phyloP scores from a whole-genome alignment of 2,329 filamentous ascomycete genomes.

The Xylariales sp. region DNA sequence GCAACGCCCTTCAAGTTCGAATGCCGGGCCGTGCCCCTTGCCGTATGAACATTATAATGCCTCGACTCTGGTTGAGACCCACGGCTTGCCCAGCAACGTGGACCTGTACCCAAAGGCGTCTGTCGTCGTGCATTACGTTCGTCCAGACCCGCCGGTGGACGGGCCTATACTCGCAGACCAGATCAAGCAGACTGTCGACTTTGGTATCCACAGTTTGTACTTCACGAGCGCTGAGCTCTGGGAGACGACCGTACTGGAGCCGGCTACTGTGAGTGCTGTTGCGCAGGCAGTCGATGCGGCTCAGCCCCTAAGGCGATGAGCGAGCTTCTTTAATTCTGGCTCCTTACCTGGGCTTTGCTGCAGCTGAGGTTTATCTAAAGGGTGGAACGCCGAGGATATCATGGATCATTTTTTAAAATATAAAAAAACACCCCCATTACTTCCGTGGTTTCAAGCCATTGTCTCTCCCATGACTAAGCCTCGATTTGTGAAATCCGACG shows the following conservation, averaged over 20 bases:
- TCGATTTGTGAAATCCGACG: no score
- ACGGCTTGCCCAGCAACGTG: slow-evolving; percentile 12
- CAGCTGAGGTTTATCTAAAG: no score
- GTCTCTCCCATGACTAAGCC: no score
- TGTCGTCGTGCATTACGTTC: slow-evolving; percentile 15
- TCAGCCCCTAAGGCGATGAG: no score
- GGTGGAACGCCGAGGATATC: no score
- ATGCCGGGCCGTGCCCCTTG: slow-evolving; percentile 9
- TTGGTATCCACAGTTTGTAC: slow-evolving; percentile 15
- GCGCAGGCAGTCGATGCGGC: not conserved
- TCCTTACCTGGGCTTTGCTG: no score
- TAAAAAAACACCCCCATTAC: no score
- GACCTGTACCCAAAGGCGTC: slow-evolving; percentile 11
- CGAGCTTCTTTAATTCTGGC: no score
- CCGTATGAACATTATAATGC: slow-evolving; percentile 12
- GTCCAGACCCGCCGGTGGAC: slow-evolving; percentile 4
- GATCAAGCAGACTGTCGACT: slow-evolving; percentile 10
- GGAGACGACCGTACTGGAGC: not conserved
- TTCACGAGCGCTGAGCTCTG: slow-evolving; percentile 13
- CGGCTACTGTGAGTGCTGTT: not conserved
- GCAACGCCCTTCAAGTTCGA: slow-evolving; percentile 8
- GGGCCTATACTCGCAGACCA: slow-evolving; percentile 12
- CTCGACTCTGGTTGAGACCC: not conserved
- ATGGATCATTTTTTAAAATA: no score
- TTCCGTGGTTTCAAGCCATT: no score